Evolutionary conservation across 495 filamentous ascomycete genomes (phyloP).

Genomic region (Articulospora tetracladia): DNA sequence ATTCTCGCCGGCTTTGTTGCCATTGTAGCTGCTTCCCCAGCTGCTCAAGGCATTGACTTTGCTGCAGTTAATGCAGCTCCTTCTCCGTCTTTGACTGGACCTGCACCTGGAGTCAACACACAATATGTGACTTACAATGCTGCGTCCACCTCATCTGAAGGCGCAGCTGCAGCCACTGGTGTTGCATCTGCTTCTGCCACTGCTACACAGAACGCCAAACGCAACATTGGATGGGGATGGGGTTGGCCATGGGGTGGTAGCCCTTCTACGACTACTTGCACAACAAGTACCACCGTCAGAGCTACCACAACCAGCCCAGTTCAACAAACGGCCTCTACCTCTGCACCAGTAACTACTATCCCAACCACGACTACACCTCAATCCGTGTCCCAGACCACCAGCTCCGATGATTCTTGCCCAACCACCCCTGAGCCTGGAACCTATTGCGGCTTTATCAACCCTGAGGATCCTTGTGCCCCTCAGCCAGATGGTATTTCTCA

Average conservation of each 20-base stretch:
- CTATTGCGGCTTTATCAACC: constrained; percentile 8
- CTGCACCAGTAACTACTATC: background rate
- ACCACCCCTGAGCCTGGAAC: constrained; percentile 3
- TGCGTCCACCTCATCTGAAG: background rate
- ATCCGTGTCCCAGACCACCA: background rate
- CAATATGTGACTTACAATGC: background rate
- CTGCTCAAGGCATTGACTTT: constrained; percentile 3
- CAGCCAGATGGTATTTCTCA: constrained; percentile 3
- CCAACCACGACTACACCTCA: background rate
- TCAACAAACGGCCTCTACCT: background rate
- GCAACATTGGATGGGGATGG: background rate
- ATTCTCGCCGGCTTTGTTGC: background rate
- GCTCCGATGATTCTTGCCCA: background rate
- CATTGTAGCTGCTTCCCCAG: background rate
- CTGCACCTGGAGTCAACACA: background rate
- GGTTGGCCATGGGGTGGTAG: background rate
- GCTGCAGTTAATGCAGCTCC: constrained; percentile 11
- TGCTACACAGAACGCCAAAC: background rate
- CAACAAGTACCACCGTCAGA: background rate
- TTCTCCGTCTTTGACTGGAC: background rate
- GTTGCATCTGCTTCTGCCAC: background rate
- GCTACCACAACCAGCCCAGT: background rate
- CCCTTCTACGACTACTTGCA: background rate
- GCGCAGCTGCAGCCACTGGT: constrained; percentile 1
- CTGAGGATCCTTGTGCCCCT: constrained; percentile 4